These are phyloP conservation scores for Saccharomyces hybrid DNA, from an alignment of 1,139 yeast species.

Conservation along the genomic window DNA sequence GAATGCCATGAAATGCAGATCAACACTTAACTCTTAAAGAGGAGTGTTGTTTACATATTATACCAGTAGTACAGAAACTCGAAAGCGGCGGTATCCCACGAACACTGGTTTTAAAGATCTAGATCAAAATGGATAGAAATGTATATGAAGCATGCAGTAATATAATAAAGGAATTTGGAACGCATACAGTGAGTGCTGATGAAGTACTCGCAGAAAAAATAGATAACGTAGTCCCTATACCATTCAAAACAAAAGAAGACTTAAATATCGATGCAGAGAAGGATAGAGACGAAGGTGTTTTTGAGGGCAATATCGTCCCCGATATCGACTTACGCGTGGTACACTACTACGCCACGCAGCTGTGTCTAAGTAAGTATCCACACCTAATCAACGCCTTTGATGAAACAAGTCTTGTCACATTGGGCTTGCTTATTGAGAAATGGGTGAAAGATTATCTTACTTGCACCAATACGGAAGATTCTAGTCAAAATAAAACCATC, in stretches of 20 bases:
- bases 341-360: conserved; percentile 30
- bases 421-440: conserved; percentile 28
- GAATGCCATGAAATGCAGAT: conserved; percentile 1
- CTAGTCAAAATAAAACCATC: conserved; percentile 5
- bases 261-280: conserved; percentile 16
- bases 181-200: conserved; percentile 27
- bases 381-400: conserved; percentile 26
- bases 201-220: conserved; percentile 27
- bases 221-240: conserved; percentile 26
- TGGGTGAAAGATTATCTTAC: conserved; percentile 27
- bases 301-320: conserved; percentile 26
- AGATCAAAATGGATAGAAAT: conserved; percentile 18
- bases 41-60: not conserved
- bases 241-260: conserved; percentile 28
- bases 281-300: conserved; percentile 22
- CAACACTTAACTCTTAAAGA: not conserved
- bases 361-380: conserved; percentile 27
- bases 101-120: not conserved
- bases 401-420: conserved; percentile 28
- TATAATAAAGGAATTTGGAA: conserved; percentile 19
- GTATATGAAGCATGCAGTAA: conserved; percentile 30
- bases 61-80: not conserved
- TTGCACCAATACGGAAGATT: conserved; percentile 3
- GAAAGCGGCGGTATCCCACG: not conserved
- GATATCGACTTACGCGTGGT: conserved; percentile 27